Percentiles rank a stretch among this genome's conserved stretches.
phyloP scores from a whole-genome alignment of 805 yeast genomes.

The Zygoascus flipseniorum region DNA sequence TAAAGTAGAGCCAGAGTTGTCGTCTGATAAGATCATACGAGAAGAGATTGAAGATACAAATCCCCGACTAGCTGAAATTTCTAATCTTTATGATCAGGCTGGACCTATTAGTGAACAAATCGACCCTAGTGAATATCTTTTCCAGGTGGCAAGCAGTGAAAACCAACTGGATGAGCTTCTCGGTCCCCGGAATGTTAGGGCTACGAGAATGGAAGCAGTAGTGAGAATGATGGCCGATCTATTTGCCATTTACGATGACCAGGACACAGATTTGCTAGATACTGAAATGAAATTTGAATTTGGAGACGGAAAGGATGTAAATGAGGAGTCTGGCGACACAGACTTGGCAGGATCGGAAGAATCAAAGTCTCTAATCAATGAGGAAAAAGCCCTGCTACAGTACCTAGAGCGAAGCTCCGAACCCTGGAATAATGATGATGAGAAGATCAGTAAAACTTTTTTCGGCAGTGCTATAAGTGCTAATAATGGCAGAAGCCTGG shows the following conservation, averaged over 20 bases:
- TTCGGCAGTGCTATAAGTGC: neutral
- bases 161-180: slow-evolving; percentile 14
- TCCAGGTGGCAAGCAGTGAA: neutral
- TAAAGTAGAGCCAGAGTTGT: neutral
- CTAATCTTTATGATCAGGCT: neutral
- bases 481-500: neutral
- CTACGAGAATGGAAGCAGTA: slow-evolving; percentile 23
- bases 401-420: neutral
- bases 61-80: neutral
- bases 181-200: slow-evolving; percentile 22
- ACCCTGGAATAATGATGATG: neutral
- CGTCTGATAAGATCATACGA: neutral
- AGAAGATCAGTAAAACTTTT: neutral
- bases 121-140: neutral
- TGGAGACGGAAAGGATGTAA: slow-evolving; percentile 4
- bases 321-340: neutral
- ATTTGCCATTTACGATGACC: slow-evolving; percentile 22
- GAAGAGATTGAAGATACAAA: too few relatives aligned
- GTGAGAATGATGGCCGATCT: slow-evolving; percentile 26
- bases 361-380: neutral
- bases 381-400: neutral
- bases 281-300: slow-evolving; percentile 9
- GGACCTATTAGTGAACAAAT: neutral
- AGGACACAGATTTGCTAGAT: slow-evolving; percentile 20
- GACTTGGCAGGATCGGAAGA: neutral